Conservation (phyloP, 345 rosid genomes). For the Eutrema yunnanense region DNA sequence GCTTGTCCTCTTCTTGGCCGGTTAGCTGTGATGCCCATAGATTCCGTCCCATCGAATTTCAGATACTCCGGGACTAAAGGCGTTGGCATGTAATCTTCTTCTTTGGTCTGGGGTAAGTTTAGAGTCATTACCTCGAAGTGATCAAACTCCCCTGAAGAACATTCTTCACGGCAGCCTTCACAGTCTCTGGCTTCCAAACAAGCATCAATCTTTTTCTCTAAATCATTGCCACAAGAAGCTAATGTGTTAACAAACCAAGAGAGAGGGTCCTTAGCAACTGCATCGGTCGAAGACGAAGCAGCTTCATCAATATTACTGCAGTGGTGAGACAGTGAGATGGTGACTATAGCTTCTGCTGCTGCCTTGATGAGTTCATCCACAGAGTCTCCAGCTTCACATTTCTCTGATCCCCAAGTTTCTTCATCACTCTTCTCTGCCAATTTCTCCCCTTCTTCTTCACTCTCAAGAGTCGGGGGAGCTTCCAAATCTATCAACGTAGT, state of each 20-base stretch:
- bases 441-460: constrained; percentile 48
- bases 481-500: constrained; percentile 65
- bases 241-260: constrained; percentile 73
- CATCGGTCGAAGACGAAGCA: constrained; percentile 29
- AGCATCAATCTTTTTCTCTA: constrained; percentile 41
- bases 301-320: constrained; percentile 31
- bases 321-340: constrained; percentile 45
- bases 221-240: constrained; percentile 46
- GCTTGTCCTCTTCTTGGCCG: constrained; percentile 67
- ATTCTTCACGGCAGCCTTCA: constrained; percentile 30
- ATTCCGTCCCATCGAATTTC: constrained; percentile 43
- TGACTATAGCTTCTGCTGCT: constrained; percentile 80
- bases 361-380: constrained; percentile 40
- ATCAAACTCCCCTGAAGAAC: constrained; percentile 53
- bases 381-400: constrained; percentile 27
- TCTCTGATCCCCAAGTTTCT: constrained; percentile 19
- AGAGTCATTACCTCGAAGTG: constrained; percentile 82
- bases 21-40: constrained; percentile 27
- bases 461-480: constrained; percentile 52
- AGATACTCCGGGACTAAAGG: constrained; percentile 57
- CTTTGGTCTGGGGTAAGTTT: constrained; percentile 50
- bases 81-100: constrained; percentile 86
- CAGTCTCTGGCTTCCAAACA: constrained; percentile 28
- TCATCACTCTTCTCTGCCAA: constrained; percentile 25
- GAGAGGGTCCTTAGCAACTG: constrained; percentile 31